Conservation (phyloP, 768 basidiomycete species). For the Mycena metata region DNA sequence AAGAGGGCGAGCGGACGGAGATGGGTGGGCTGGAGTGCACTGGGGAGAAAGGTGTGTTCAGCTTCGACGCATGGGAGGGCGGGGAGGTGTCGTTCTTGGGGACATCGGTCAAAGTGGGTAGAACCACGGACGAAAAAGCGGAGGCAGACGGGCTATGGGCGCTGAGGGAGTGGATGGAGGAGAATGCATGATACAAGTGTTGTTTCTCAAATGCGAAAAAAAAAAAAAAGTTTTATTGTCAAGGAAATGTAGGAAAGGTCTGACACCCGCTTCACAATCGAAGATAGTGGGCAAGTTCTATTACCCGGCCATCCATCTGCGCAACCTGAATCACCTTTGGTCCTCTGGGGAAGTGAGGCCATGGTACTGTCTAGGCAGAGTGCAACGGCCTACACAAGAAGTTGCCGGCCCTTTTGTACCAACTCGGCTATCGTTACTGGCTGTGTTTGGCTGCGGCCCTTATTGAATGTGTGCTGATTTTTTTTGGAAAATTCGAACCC, state of each 20-base stretch:
- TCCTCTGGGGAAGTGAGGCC: not conserved
- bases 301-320: slow-evolving; percentile 31
- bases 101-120: slow-evolving; percentile 59
- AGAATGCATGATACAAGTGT: slow-evolving; percentile 48
- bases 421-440: too few relatives aligned
- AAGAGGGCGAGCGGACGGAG: slow-evolving; percentile 73
- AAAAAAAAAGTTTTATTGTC: not conserved
- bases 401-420: too few relatives aligned
- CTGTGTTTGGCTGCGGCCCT: too few relatives aligned
- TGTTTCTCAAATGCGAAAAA: too few relatives aligned
- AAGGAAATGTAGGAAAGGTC: slow-evolving; percentile 34
- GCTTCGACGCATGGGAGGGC: slow-evolving; percentile 87
- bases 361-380: slow-evolving; percentile 35
- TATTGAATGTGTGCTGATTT: too few relatives aligned
- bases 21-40: slow-evolving; percentile 83
- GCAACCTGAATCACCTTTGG: slow-evolving; percentile 32
- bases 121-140: slow-evolving; percentile 53
- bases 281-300: slow-evolving; percentile 36
- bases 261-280: slow-evolving; percentile 29
- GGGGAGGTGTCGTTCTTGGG: slow-evolving; percentile 81
- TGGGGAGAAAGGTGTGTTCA: slow-evolving; percentile 69
- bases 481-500: too few relatives aligned
- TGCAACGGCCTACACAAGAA: too few relatives aligned
- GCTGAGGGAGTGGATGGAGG: slow-evolving; percentile 64
- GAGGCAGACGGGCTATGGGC: slow-evolving; percentile 54